These are phyloP conservation scores for Stygiomarasmius scandens DNA, from an alignment of 1,284 basidiomycete species.

Conservation along the genomic window DNA sequence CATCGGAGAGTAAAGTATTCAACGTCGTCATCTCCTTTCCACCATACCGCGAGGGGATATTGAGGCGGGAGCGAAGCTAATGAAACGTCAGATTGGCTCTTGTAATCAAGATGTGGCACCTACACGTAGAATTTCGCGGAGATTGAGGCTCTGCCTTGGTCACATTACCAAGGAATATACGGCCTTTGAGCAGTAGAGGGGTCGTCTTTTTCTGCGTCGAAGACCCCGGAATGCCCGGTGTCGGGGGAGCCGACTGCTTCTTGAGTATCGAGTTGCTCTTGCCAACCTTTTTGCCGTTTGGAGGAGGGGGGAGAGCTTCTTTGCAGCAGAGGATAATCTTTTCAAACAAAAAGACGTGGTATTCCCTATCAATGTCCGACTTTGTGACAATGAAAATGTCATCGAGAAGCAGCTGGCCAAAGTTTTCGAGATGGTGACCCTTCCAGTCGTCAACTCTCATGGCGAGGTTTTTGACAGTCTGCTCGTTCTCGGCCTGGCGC, in stretches of 20 bases:
- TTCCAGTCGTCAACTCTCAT: slow-evolving; percentile 98
- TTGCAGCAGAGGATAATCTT: slow-evolving; percentile 99
- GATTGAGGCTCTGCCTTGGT: slow-evolving; percentile 70
- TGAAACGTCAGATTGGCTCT: slow-evolving; percentile 9
- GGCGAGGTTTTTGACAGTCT: slow-evolving; percentile 89
- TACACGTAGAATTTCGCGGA: slow-evolving; percentile 63
- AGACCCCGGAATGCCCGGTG: slow-evolving; percentile 47
- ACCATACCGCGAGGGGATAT: slow-evolving; percentile 85
- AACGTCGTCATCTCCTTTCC: slow-evolving; percentile 90
- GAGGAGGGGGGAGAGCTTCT: slow-evolving; percentile 60
- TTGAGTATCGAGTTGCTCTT: slow-evolving; percentile 81
- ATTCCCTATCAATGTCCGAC: slow-evolving; percentile 95
- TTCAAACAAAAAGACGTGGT: slow-evolving; percentile 98
- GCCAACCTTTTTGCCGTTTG: slow-evolving; percentile 58
- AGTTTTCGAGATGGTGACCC: slow-evolving; percentile 92
- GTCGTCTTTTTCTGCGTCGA: slow-evolving; percentile 74
- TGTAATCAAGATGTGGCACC: slow-evolving; percentile 32
- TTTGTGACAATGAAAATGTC: slow-evolving; percentile 97
- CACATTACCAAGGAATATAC: slow-evolving; percentile 97
- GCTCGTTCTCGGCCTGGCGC: slow-evolving; percentile 83
- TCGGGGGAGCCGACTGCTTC: slow-evolving; percentile 60
- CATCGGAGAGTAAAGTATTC: slow-evolving; percentile 96
- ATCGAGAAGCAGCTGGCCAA: slow-evolving; percentile 91
- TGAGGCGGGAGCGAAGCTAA: slow-evolving; percentile 47
- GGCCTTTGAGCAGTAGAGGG: slow-evolving; percentile 89